These are phyloP conservation scores for Mycena capillaripes DNA, from an alignment of 768 basidiomycete genomes.

Conservation along the genomic window DNA sequence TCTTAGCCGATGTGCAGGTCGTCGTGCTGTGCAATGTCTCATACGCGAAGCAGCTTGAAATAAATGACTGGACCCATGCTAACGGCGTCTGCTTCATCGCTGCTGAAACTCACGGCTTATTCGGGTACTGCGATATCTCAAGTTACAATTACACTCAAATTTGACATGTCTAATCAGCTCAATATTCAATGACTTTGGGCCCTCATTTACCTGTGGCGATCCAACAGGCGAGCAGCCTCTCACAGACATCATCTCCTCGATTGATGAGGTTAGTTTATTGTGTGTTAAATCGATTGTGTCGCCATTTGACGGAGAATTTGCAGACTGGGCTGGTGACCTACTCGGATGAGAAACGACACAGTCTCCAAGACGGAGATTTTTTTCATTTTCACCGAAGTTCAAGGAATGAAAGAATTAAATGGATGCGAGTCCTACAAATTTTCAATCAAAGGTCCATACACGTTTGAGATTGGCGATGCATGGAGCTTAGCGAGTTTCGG, in stretches of 20 bases:
- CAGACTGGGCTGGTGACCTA: conserved; percentile 88
- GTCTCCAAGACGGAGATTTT: conserved; percentile 97
- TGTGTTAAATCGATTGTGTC: not conserved
- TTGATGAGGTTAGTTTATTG: conserved; percentile 73
- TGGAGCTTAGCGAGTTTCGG: conserved; percentile 63
- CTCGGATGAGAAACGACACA: conserved; percentile 96
- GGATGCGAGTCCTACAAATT: conserved; percentile 93
- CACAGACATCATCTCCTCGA: conserved; percentile 95
- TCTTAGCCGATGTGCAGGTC: conserved; percentile 61
- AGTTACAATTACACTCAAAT: conserved; percentile 1
- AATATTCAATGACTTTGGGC: conserved; percentile 96
- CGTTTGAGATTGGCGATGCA: conserved; percentile 96
- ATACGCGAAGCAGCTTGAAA: conserved; percentile 88
- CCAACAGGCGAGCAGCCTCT: conserved; percentile 95
- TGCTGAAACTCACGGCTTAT: conserved; percentile 92
- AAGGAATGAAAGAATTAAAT: conserved; percentile 95
- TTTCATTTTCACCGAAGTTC: conserved; percentile 96
- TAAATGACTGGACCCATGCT: conserved; percentile 94
- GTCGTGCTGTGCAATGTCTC: conserved; percentile 89
- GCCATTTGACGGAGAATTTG: not conserved
- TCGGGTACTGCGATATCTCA: conserved; percentile 70
- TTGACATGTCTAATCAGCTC: conserved; percentile 64
- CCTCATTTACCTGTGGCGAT: conserved; percentile 95
- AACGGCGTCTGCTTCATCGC: conserved; percentile 93
- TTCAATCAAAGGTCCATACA: conserved; percentile 96